Evolutionary conservation across 2,329 filamentous ascomycete species (phyloP), one percentile per base, ranked within the genome.

Genomic region (Diaporthe sp.): DNA sequence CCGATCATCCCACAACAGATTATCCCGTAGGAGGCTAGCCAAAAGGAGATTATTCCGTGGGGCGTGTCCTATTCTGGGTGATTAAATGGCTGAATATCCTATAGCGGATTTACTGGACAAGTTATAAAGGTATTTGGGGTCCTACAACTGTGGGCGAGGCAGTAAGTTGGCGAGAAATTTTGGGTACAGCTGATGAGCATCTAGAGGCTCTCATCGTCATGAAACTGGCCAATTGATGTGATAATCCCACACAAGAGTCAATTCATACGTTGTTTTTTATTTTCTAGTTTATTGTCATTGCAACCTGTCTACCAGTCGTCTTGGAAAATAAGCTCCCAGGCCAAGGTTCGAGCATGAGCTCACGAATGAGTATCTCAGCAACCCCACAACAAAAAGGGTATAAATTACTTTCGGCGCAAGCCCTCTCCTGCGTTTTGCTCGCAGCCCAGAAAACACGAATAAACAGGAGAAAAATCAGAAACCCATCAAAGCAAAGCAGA

Each of bases 381-480:
- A 28, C 49, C 49, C 34, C 65, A 42, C 34, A 31, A 31, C 65
- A 69, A 39, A 25, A 69, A 17, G 65, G 49, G 65, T 42, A 69
- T 69, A 51, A 39, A 55, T 28, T 31, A 42, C n/a, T 28, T 39
- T 51, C 59, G 39, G 46, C 46, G 19, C 28, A 68, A 17, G n/a
- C 19, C 17, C n/a, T 42, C 65, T 22, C 65, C 65, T 55, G 65
- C 49, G 8, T 55, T 55, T 69, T 28, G n/a, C 13, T 55, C 49
- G n/a, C 65, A 28, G 28, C 15, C 17, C n/a, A 39, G 2, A 39
- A 42, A 22, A 3, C 13, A 49, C 19, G 8, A 28, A 39, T 51
- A 42, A 28, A 55, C 9, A 55, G 22, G 57, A 17, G 17, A 39
- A 42, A 42, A 2, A 69, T 25, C 34, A 55, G 42, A 39, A 55